Evolutionary conservation across 2,329 filamentous ascomycete genomes (phyloP).

Genomic region (Fusarium anguioides): DNA sequence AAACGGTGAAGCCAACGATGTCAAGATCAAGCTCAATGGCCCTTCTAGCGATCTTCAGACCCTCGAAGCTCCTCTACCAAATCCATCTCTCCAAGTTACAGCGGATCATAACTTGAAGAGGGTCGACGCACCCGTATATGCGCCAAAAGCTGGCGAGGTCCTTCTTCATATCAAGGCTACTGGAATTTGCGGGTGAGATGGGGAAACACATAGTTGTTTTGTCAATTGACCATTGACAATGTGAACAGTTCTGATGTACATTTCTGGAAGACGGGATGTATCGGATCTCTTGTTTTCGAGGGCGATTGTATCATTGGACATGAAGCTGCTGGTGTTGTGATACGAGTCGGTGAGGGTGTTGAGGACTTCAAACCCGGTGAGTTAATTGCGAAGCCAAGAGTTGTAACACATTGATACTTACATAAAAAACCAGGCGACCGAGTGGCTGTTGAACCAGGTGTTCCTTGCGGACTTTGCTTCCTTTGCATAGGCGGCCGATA

Average conservation of each 20-base stretch:
- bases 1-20: slow-evolving; percentile 24
- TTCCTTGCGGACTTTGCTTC: slow-evolving; percentile 71
- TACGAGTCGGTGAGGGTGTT: slow-evolving; percentile 67
- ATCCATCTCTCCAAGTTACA: slow-evolving; percentile 58
- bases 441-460: slow-evolving; percentile 74
- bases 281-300: slow-evolving; percentile 71
- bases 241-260: slow-evolving; percentile 70
- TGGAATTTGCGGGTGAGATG: slow-evolving; percentile 69
- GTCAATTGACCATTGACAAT: not conserved
- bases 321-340: slow-evolving; percentile 70
- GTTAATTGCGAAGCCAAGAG: not conserved
- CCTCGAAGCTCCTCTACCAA: slow-evolving; percentile 47
- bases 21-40: slow-evolving; percentile 34
- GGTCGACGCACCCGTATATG: slow-evolving; percentile 66
- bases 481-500: slow-evolving; percentile 70
- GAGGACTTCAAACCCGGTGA: slow-evolving; percentile 59
- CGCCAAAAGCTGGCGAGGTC: slow-evolving; percentile 65
- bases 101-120: slow-evolving; percentile 68
- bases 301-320: slow-evolving; percentile 74
- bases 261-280: slow-evolving; percentile 73
- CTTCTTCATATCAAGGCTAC: slow-evolving; percentile 71
- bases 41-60: slow-evolving; percentile 10
- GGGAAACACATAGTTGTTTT: not conserved
- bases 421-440: slow-evolving; percentile 61
- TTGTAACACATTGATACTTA: slow-evolving; percentile 4